Base-by-base conservation (phyloP, 2,329 filamentous ascomycete species). In the Aotearoamyces nothofagi region DNA sequence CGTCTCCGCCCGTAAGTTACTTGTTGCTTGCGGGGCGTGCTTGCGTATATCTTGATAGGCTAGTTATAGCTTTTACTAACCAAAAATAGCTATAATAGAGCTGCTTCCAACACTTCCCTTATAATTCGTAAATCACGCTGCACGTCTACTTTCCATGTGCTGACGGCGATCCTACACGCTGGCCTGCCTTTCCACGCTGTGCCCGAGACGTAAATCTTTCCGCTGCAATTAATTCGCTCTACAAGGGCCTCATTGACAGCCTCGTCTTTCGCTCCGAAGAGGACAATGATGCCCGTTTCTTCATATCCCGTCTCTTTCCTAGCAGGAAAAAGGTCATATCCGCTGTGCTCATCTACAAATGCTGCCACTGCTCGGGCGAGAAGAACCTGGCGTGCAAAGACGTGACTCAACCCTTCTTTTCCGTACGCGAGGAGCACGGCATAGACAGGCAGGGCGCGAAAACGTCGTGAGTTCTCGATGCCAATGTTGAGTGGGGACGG, bases 371-470 rank as follows among this genome's bases (percentile, higher is more conserved):
- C 60, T 13, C 83, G 65, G 0, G 83, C 72, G 5, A 93, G 62
- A 3, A 58, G 53, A 15, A 84, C 73, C 57, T 93, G 84, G 15
- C 69, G 65, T 35, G 68, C 61, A 4, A 93, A 57, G 56, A 93
- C 77, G 1, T 62, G 57, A 1, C 61, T 58, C 39, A 92, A 69
- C 0, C 83, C 84, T 0, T 61, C 49, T 2, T 61, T 60, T 1
- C 87, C 87, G 42, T 90, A 78, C 26, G 78, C 76, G 12, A 77
- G 50, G 3, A 94, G 63, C 0, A 76, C 78, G 8, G 82, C 75
- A 46, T 94, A 94, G 6, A 83, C 78, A 0, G 87, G 86, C n/a
- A 94, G 59, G 1, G 86, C 86, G 30, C 87, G 71, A 58, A 94
- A 92, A 5, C 86, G 76, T 22, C 86, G 72, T 2, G 84, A 93